A percentile compares a stretch with the other conserved stretches of the same genome.
These are phyloP conservation scores for Saccharomycopsis lassenensis DNA, from an alignment of 805 yeast species.

Conservation along the genomic window DNA sequence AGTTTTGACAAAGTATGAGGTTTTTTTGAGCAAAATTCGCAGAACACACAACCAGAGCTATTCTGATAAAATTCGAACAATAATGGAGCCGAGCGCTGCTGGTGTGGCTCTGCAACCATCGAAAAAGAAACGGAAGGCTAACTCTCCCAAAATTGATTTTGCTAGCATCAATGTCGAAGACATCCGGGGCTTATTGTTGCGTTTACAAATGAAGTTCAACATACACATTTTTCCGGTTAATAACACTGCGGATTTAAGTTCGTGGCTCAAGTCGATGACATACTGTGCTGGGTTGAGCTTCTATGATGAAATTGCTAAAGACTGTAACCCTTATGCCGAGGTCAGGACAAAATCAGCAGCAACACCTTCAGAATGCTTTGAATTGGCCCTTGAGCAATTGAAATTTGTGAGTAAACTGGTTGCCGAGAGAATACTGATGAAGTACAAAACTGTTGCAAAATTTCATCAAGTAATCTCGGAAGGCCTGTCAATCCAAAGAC, in stretches of 20 bases:
- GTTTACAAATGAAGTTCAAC: slow-evolving; percentile 7
- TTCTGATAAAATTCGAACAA: slow-evolving; percentile 7
- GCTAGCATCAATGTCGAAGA: slow-evolving; percentile 4
- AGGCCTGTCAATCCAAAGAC: slow-evolving; percentile 7
- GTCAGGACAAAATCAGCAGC: neutral
- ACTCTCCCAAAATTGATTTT: neutral
- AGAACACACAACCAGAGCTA: slow-evolving; percentile 12
- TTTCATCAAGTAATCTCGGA: slow-evolving; percentile 2
- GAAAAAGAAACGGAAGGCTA: slow-evolving; percentile 1
- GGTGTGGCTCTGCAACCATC: neutral
- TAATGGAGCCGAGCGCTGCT: slow-evolving; percentile 4
- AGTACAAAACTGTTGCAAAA: slow-evolving; percentile 8
- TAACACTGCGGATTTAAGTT: slow-evolving; percentile 7
- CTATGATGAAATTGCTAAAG: slow-evolving; percentile 2
- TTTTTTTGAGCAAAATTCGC: slow-evolving; percentile 3
- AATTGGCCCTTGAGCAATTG: slow-evolving; percentile 13
- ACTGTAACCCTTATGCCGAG: neutral
- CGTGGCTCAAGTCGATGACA: slow-evolving; percentile 14
- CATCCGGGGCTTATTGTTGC: slow-evolving; percentile 8
- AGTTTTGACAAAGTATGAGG: slow-evolving; percentile 8
- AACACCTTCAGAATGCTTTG: slow-evolving; percentile 2
- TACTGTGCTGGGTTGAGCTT: slow-evolving; percentile 6
- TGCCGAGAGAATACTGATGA: slow-evolving; percentile 8
- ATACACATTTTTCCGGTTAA: slow-evolving; percentile 9
- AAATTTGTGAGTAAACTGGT: slow-evolving; percentile 9